Percentiles rank a stretch among this genome's conserved stretches.
Conservation (phyloP, 1,139 yeast genomes). For the Lodderomyces jiufengensis region DNA sequence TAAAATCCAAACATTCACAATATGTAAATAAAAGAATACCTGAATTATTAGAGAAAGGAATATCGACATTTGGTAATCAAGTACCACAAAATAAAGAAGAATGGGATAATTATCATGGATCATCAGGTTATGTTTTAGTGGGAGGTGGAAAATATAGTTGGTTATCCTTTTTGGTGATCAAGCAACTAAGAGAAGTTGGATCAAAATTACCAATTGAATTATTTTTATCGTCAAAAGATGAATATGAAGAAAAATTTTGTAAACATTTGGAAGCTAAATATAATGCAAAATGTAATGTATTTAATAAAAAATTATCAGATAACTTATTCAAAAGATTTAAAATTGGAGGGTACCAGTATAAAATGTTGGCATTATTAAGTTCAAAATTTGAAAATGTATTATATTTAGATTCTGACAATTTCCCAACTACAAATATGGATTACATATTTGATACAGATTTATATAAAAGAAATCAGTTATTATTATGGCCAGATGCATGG, state of each 20-base stretch:
- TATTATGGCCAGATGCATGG: slow-evolving; percentile 54
- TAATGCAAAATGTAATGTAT: slow-evolving; percentile 54
- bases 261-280: slow-evolving; percentile 45
- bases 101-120: slow-evolving; percentile 35
- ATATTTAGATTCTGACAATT: slow-evolving; percentile 66
- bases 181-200: slow-evolving; percentile 40
- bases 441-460: slow-evolving; percentile 40
- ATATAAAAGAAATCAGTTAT: slow-evolving; percentile 39
- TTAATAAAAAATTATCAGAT: slow-evolving; percentile 29
- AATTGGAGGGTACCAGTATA: slow-evolving; percentile 59
- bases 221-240: slow-evolving; percentile 50
- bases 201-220: slow-evolving; percentile 41
- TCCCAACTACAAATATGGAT: slow-evolving; percentile 51
- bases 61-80: slow-evolving; percentile 40
- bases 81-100: slow-evolving; percentile 27
- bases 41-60: slow-evolving; percentile 24
- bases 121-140: slow-evolving; percentile 39
- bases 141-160: slow-evolving; percentile 47
- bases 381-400: slow-evolving; percentile 58
- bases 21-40: slow-evolving; percentile 32
- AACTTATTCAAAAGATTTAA: slow-evolving; percentile 27
- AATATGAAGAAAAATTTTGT: slow-evolving; percentile 52
- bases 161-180: slow-evolving; percentile 43
- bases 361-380: slow-evolving; percentile 56
- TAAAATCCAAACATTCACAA: slow-evolving; percentile 31